Evolutionary conservation across 2,329 filamentous ascomycete genomes (phyloP), one percentile per base, ranked within the genome.

Genomic region (Fusarium brevicatenulatum): DNA sequence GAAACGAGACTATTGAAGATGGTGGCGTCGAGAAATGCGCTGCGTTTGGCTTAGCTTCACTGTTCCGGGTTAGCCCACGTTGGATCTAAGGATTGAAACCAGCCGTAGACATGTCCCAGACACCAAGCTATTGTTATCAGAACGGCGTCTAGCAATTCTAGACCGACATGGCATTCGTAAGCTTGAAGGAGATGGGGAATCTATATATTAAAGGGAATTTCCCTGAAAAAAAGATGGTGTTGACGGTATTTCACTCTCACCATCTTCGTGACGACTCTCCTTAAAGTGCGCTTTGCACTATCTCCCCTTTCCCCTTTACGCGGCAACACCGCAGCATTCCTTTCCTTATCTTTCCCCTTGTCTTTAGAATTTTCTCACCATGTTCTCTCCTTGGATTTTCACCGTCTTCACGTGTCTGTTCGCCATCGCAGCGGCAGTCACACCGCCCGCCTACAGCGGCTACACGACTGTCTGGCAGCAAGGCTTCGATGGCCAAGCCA

Each of bases 401-500:
- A 52, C 78, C 16, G 56, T 78, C 39, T 55, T 83, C 32, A 70
- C 81, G 39, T 78, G 78, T 34, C 68, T 83, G 28, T 65, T 78
- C 28, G 73, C 79, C 28, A 53, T 82, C 16, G 81, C 76, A n/a
- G 70, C 77, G 1, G 86, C 85, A 46, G 79, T 76, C 68, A 72
- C 78, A 6, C 75, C 83, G 0, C 85, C 86, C 5, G 34, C 53
- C 28, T 86, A 87, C 71, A 67, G 69, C 13, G 83, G 83, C 57
- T 83, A 82, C 76, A 77, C 65, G 23, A 76, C 79, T 11, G 50
- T 85, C 43, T 88, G 85, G 84, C 78, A 82, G 9, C 85, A 87
- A 30, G 74, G 70, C 30, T 88, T 88, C 62, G 43, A 61, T 5
- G 86, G 86, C 11, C 37, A 56, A 2, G 71, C 78, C 23, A 82